Base-by-base conservation (phyloP, 345 rosid species). In the Luvunga scandens region DNA sequence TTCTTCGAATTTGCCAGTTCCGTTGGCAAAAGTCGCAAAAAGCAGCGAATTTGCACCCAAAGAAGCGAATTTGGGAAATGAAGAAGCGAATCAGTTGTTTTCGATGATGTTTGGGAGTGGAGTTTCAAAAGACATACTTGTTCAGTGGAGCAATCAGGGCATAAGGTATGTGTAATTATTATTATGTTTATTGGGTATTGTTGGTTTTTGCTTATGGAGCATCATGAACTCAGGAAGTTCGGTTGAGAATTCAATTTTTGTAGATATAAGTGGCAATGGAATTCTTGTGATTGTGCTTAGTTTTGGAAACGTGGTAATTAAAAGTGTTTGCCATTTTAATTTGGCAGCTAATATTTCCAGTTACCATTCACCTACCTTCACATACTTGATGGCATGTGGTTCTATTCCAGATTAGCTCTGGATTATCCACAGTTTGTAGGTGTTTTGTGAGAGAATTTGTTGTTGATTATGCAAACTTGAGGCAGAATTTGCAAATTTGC, bases 81-180 rank as follows among this genome's bases (percentile, higher is more conserved):
- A 90, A 74, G 92, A 92, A 75, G 95, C 93, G 12, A 66, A 78
- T 70, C 85, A 91, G 85, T 73, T 96, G 83, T 96, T 96, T 73
- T 71, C 83, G 4, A 88, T 96, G 91, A 84, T 93, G 79, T 96
- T 96, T 76, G 98, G 99, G 12, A 69, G 77, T 69, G 83, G 81
- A 6, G 95, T 94, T 59, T 90, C 98, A 0, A 96, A 84, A 81
- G 91, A 84, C 78, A 83, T 94, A 66, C 94, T 94, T 50, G 90
- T 92, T 13, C 99, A 93, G 86, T 95, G 98, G 99, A 90, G 89
- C 86, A 95, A 95, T 81, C 99, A 95, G 86, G 99, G 99, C 36
- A 93, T 97, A 72, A 93, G 98, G 99, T 97, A 89, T 53, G 36
- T 16, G 57, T 36, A 48, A 30, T 22, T 57, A 19, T 80, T 62